Percentiles rank a stretch among this genome's conserved stretches.
Conservation (phyloP, 73 alveolate genomes). For the Paramecium biaurelia region DNA sequence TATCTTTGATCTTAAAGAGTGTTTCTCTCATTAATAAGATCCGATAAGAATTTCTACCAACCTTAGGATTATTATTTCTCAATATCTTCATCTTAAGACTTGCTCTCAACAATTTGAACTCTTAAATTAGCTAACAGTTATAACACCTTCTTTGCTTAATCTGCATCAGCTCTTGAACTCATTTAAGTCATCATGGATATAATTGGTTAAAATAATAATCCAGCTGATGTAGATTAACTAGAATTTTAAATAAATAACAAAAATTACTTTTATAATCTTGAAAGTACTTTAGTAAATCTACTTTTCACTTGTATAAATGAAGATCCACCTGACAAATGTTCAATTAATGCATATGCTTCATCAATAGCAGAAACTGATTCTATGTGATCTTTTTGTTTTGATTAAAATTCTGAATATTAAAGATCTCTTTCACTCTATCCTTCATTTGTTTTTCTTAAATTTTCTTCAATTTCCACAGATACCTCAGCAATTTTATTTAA, state of each 20-base stretch:
- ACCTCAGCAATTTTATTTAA: conserved; percentile 43
- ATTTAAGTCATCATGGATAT: conserved; percentile 5
- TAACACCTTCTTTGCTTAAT: conserved; percentile 13
- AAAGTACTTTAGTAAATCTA: not conserved
- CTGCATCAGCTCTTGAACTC: not conserved
- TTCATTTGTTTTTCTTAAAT: conserved; percentile 9
- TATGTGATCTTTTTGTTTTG: conserved; percentile 27
- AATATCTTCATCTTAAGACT: conserved; percentile 44
- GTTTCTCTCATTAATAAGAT: conserved; percentile 14
- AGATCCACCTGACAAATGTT: conserved; percentile 51
- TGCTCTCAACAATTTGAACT: not conserved
- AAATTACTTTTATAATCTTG: conserved; percentile 5
- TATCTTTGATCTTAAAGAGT: conserved; percentile 33
- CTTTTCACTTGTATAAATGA: conserved; percentile 36
- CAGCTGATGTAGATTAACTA: not conserved
- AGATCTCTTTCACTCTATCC: conserved; percentile 36
- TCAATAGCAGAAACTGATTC: conserved; percentile 24
- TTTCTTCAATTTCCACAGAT: conserved; percentile 48
- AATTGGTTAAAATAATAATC: conserved; percentile 5
- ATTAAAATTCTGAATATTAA: conserved; percentile 17
- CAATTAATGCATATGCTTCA: conserved; percentile 48
- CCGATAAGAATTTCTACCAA: conserved; percentile 37
- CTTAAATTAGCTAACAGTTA: conserved; percentile 2
- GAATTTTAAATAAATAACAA: not conserved
- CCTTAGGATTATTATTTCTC: not conserved